These are phyloP conservation scores for Naganishia vaughanmartiniae DNA, from an alignment of 768 basidiomycete species.

Conservation along the genomic window DNA sequence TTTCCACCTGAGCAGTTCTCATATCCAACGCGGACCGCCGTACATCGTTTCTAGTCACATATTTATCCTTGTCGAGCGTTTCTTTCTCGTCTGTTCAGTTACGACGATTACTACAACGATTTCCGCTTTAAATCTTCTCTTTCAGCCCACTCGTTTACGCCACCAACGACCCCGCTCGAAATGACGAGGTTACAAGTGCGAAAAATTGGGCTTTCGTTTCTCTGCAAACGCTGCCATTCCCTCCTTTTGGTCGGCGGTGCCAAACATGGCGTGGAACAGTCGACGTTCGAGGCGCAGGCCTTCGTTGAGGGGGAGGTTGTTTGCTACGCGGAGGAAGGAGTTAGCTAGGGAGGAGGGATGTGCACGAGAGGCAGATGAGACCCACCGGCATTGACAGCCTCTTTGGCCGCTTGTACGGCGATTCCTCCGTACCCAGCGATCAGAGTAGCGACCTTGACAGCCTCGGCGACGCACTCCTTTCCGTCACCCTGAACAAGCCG, in stretches of 20 bases:
- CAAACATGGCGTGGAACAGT: conserved; percentile 86
- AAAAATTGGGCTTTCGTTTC: conserved; percentile 84
- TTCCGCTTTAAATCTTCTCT: too few species aligned
- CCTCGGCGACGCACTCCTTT: conserved; percentile 81
- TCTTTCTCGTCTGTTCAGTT: too few species aligned
- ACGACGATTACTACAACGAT: too few species aligned
- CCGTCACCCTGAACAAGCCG: conserved; percentile 68
- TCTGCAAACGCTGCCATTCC: conserved; percentile 94
- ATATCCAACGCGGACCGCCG: too few species aligned
- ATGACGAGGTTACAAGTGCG: conserved; percentile 57
- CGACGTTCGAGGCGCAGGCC: conserved; percentile 83
- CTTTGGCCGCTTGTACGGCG: conserved; percentile 81
- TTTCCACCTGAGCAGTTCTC: too few species aligned
- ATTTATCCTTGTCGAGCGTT: too few species aligned
- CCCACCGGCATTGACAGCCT: conserved; percentile 84
- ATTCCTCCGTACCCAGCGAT: conserved; percentile 81
- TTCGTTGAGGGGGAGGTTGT: conserved; percentile 74
- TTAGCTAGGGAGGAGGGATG: background rate
- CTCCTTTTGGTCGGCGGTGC: conserved; percentile 92
- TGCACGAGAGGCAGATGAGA: background rate
- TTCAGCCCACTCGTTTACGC: too few species aligned
- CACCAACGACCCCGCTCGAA: too few species aligned
- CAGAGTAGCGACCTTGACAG: conserved; percentile 69
- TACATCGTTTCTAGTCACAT: too few species aligned
- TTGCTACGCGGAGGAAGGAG: conserved; percentile 57